phyloP scores from a whole-genome alignment of 2,329 filamentous ascomycete genomes.

The Cyphellophora europaea region DNA sequence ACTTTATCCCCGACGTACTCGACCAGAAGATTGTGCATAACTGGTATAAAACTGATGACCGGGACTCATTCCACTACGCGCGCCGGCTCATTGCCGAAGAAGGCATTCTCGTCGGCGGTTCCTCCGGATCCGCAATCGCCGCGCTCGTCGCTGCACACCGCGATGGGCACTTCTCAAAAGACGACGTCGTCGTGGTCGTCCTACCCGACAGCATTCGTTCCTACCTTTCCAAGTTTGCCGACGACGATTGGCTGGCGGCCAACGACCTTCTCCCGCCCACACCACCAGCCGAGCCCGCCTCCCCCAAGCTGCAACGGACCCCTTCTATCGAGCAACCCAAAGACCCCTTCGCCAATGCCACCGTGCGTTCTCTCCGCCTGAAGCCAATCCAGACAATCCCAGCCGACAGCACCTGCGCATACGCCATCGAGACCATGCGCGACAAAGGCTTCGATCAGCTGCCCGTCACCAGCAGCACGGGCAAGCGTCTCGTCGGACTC shows the following conservation, averaged over 20 bases:
- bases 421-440: conserved; percentile 95
- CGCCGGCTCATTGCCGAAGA: conserved; percentile 87
- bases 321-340: conserved; percentile 31
- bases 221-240: conserved; percentile 96
- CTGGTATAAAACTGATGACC: conserved; percentile 98
- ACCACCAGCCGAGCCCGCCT: conserved; percentile 34
- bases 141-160: conserved; percentile 68
- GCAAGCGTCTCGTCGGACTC: conserved; percentile 72
- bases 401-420: conserved; percentile 61
- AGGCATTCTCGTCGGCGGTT: conserved; percentile 85
- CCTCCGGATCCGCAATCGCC: conserved; percentile 83
- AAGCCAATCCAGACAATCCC: conserved; percentile 88
- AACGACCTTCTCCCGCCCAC: conserved; percentile 75
- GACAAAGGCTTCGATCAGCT: conserved; percentile 98
- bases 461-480: conserved; percentile 66
- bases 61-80: conserved; percentile 83
- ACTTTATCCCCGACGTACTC: conserved; percentile 93
- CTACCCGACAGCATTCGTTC: conserved; percentile 93
- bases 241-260: conserved; percentile 97
- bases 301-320: conserved; percentile 25
- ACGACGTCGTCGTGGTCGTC: conserved; percentile 82
- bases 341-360: conserved; percentile 69
- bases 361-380: conserved; percentile 71
- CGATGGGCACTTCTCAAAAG: conserved; percentile 67
- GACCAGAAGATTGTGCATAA: conserved; percentile 71